These are phyloP conservation scores for Moesziomyces sp. DNA, from an alignment of 1,284 basidiomycete genomes.

Conservation along the genomic window DNA sequence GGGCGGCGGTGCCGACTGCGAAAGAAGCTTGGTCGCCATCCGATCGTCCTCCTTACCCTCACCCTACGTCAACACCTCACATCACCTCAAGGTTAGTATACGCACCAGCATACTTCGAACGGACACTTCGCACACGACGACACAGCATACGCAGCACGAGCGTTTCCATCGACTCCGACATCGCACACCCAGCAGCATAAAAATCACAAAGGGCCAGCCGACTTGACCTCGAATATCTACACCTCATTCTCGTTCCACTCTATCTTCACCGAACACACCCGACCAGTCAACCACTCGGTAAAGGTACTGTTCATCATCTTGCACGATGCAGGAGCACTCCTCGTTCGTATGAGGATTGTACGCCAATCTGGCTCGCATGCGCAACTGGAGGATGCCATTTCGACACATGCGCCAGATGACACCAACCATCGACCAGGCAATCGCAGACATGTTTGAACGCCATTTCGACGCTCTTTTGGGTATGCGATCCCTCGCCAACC, in stretches of 20 bases:
- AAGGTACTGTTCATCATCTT: background rate
- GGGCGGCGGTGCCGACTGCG: constrained; percentile 6
- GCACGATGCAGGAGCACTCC: no score
- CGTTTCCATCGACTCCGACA: background rate
- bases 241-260: background rate
- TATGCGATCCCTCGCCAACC: no score
- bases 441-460: no score
- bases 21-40: constrained; percentile 50
- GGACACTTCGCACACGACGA: constrained; percentile 7
- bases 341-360: no score
- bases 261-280: background rate
- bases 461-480: no score
- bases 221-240: background rate
- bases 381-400: no score
- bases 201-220: background rate
- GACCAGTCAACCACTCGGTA: background rate
- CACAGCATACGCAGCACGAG: constrained; percentile 24
- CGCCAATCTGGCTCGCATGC: no score
- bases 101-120: constrained; percentile 3
- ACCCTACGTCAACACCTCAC: constrained; percentile 46
- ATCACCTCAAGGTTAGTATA: constrained; percentile 55
- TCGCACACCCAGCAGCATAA: background rate
- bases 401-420: no score
- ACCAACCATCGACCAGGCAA: no score
- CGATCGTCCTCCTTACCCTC: constrained; percentile 35